Evolutionary conservation across 495 filamentous ascomycete species (phyloP).

Genomic region (Echria macrotheca): DNA sequence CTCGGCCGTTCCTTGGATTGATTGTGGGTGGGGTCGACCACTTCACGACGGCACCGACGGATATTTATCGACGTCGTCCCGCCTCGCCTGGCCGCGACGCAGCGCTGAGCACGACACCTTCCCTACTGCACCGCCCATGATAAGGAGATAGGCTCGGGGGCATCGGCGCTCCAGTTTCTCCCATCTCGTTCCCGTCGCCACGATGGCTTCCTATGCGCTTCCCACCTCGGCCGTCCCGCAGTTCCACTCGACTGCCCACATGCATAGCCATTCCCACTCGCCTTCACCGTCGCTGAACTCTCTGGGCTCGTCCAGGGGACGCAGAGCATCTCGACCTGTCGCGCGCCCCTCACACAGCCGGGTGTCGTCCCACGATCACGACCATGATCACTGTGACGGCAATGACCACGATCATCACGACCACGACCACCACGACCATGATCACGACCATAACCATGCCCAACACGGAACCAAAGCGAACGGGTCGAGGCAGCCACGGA

Average conservation of each 20-base stretch:
- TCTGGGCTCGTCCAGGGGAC: conserved; percentile 19
- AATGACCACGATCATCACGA: conserved; percentile 36
- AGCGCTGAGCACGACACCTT: too few species aligned
- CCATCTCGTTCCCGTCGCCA: not conserved
- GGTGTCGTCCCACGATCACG: conserved; percentile 12
- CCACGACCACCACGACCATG: conserved; percentile 25
- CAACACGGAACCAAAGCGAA: conserved; percentile 31
- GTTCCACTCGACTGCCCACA: conserved; percentile 31
- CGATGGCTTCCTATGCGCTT: conserved; percentile 47
- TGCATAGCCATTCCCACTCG: conserved; percentile 27
- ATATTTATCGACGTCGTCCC: too few species aligned
- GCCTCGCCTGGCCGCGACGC: too few species aligned
- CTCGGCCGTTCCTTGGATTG: too few species aligned
- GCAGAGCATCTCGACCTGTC: conserved; percentile 19
- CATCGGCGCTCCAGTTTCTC: conserved; percentile 17
- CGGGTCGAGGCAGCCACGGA: conserved; percentile 20
- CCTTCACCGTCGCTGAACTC: conserved; percentile 25
- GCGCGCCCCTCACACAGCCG: conserved; percentile 23
- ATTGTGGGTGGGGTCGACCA: too few species aligned
- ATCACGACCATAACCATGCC: conserved; percentile 32
- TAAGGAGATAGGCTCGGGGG: conserved; percentile 15
- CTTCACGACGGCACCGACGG: too few species aligned
- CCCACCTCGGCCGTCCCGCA: conserved; percentile 44
- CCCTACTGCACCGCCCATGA: too few species aligned
- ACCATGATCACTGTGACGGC: conserved; percentile 26